These are phyloP conservation scores for Brettanomyces sp. DNA, from an alignment of 805 yeast species.

Conservation along the genomic window DNA sequence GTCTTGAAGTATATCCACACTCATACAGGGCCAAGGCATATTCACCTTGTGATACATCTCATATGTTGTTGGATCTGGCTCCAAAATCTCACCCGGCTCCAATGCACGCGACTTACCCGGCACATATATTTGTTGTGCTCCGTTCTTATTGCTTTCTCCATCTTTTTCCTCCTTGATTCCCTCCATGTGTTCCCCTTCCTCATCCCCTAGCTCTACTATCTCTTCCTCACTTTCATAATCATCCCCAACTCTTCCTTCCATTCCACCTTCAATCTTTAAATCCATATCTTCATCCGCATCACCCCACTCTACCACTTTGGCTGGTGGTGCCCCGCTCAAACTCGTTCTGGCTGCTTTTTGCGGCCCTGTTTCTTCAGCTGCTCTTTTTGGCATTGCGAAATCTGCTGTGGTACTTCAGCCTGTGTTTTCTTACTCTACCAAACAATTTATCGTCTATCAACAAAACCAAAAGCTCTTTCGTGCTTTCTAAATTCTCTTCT, in stretches of 20 bases:
- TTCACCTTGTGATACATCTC: conserved; percentile 93
- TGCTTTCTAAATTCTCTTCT: too few relatives aligned
- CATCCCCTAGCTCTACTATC: conserved; percentile 65
- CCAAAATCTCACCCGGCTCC: conserved; percentile 92
- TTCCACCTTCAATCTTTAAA: conserved; percentile 57
- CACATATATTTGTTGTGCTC: conserved; percentile 42
- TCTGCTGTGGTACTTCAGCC: neutral
- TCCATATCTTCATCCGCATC: conserved; percentile 33
- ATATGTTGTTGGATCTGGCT: conserved; percentile 93
- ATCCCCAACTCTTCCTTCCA: conserved; percentile 84
- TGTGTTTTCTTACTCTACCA: too few relatives aligned
- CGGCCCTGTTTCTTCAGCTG: conserved; percentile 17
- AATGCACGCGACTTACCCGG: conserved; percentile 86
- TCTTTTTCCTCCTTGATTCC: conserved; percentile 4
- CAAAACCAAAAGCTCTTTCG: too few relatives aligned
- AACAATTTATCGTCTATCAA: too few relatives aligned
- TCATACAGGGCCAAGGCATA: conserved; percentile 95
- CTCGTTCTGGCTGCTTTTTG: conserved; percentile 13
- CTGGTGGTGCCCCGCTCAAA: conserved; percentile 9
- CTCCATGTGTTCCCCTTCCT: conserved; percentile 26
- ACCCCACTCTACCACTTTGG: conserved; percentile 12
- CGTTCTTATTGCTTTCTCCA: conserved; percentile 1
- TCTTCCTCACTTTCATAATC: conserved; percentile 82
- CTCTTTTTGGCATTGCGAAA: conserved; percentile 24
- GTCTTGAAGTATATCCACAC: conserved; percentile 85